Evolutionary conservation across 352 stramenopile species (phyloP).

Genomic region (Phytophthora pluvialis): DNA sequence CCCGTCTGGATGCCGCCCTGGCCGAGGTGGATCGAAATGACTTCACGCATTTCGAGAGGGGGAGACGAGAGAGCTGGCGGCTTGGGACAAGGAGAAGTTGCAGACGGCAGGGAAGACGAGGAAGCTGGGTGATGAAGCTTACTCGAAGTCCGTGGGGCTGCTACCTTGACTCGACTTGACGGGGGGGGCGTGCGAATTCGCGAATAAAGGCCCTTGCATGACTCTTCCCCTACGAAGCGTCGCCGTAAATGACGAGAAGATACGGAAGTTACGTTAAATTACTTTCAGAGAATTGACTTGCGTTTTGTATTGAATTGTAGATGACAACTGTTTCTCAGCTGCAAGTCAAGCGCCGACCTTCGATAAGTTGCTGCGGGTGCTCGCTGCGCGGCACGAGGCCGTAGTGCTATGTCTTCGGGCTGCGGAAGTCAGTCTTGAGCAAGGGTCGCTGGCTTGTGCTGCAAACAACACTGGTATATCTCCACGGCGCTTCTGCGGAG

Average conservation of each 20-base stretch:
- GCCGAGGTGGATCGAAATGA: slow-evolving; percentile 94
- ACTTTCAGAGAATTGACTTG: slow-evolving; percentile 3
- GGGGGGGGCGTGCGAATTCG: too few relatives aligned
- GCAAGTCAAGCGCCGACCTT: too few relatives aligned
- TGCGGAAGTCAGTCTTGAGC: too few relatives aligned
- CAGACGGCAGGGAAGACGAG: slow-evolving; percentile 32
- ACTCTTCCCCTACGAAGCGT: neutral
- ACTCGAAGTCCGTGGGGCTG: slow-evolving; percentile 33
- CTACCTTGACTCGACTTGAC: too few relatives aligned
- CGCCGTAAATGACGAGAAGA: slow-evolving; percentile 15
- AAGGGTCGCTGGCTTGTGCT: too few relatives aligned
- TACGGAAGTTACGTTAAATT: slow-evolving; percentile 8
- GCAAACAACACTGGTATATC: too few relatives aligned
- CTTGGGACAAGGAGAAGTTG: slow-evolving; percentile 9
- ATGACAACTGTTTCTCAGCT: neutral
- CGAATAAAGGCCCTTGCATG: slow-evolving; percentile 7
- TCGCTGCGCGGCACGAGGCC: too few relatives aligned
- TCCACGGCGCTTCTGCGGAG: too few relatives aligned
- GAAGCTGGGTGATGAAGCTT: slow-evolving; percentile 83
- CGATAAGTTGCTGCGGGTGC: too few relatives aligned
- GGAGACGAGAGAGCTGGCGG: too few relatives aligned
- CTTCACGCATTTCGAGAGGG: slow-evolving; percentile 28
- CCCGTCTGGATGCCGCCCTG: slow-evolving; percentile 91
- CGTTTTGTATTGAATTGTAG: neutral
- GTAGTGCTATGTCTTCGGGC: too few relatives aligned